Evolutionary conservation across 2,329 filamentous ascomycete genomes (phyloP).

Genomic region (Penicillium corylophilum): DNA sequence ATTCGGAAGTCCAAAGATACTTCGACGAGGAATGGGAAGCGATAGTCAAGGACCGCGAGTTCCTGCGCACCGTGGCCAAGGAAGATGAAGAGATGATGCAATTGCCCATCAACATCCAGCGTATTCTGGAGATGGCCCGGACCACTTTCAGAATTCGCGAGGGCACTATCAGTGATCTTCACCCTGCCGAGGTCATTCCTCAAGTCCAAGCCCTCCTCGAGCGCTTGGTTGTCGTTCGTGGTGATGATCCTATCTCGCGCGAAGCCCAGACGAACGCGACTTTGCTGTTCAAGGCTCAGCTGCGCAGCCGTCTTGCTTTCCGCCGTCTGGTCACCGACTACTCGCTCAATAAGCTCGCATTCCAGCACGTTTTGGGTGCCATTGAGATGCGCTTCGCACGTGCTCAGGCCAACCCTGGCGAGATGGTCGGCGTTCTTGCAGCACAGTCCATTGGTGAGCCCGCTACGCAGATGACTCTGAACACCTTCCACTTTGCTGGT

Average conservation of each 20-base stretch:
- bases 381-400: conserved; percentile 85
- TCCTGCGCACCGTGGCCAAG: conserved; percentile 70
- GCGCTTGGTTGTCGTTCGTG: conserved; percentile 80
- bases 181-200: conserved; percentile 82
- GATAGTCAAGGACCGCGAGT: conserved; percentile 69
- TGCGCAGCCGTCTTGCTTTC: conserved; percentile 87
- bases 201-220: conserved; percentile 72
- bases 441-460: conserved; percentile 98
- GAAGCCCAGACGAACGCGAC: conserved; percentile 90
- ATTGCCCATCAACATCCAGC: conserved; percentile 84
- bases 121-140: conserved; percentile 87
- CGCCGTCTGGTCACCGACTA: conserved; percentile 87
- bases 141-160: conserved; percentile 89
- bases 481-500: conserved; percentile 99
- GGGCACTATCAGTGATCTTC: conserved; percentile 80
- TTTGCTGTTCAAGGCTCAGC: conserved; percentile 84
- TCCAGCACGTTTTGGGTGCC: conserved; percentile 88
- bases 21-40: conserved; percentile 87
- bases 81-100: conserved; percentile 85
- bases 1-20: conserved; percentile 80
- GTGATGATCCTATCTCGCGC: conserved; percentile 73
- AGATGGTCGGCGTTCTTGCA: conserved; percentile 97
- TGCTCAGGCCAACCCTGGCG: conserved; percentile 83
- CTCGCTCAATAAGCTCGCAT: conserved; percentile 83
- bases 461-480: conserved; percentile 98